These are phyloP conservation scores for Saccharomycopsis phalli DNA, from an alignment of 1,139 yeast genomes.

Conservation along the genomic window DNA sequence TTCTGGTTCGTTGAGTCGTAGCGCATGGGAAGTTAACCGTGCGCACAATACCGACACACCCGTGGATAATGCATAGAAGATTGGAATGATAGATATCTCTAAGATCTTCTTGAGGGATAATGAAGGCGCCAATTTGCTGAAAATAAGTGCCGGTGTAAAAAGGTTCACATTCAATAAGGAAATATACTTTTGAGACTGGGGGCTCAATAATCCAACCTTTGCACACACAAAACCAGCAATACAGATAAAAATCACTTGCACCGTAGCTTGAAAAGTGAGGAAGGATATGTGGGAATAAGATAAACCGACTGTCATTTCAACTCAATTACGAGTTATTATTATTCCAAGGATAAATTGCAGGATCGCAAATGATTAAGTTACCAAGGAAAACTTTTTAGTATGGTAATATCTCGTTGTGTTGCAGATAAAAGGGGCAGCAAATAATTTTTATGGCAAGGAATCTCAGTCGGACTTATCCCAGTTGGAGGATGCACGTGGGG, in stretches of 20 bases:
- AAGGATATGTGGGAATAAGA: conserved; percentile 51
- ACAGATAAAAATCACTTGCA: conserved; percentile 69
- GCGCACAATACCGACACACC: conserved; percentile 53
- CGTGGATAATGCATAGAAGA: conserved; percentile 60
- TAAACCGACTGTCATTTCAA: conserved; percentile 25
- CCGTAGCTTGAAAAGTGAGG: conserved; percentile 68
- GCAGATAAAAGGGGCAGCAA: too few relatives aligned
- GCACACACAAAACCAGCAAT: conserved; percentile 67
- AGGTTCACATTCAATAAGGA: conserved; percentile 67
- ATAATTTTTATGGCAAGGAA: too few relatives aligned
- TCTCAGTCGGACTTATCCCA: too few relatives aligned
- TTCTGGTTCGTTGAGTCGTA: conserved; percentile 54
- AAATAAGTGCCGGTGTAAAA: conserved; percentile 79
- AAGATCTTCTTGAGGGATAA: conserved; percentile 56
- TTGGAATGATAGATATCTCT: conserved; percentile 65
- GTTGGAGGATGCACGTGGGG: too few relatives aligned
- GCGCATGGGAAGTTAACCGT: conserved; percentile 35
- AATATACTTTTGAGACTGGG: conserved; percentile 56
- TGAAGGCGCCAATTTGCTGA: conserved; percentile 70
- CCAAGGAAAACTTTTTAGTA: too few relatives aligned
- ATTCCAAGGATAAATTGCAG: too few relatives aligned
- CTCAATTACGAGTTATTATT: too few relatives aligned
- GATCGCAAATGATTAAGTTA: too few relatives aligned
- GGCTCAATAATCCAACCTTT: conserved; percentile 45
- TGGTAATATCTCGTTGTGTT: too few relatives aligned